Evolutionary conservation across 2,329 filamentous ascomycete genomes (phyloP).

Genomic region (Clarireedia hainanense): DNA sequence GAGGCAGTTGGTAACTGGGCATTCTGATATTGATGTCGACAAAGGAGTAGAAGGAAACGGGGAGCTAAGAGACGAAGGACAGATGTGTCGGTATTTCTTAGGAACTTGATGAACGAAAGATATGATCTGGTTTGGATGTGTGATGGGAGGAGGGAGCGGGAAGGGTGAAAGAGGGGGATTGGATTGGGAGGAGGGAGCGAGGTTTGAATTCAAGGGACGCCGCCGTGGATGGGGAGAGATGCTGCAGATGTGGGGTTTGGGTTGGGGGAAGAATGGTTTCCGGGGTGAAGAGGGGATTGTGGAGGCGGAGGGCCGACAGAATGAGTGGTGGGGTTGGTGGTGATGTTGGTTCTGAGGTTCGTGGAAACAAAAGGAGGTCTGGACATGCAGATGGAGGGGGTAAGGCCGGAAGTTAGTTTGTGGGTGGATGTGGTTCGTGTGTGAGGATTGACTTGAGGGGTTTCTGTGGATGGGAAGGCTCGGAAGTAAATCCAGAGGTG

Average conservation of each 20-base stretch:
- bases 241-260: not conserved
- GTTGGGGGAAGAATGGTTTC: not conserved
- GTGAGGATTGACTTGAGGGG: too few species aligned
- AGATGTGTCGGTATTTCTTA: not conserved
- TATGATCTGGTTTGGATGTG: not conserved
- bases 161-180: not conserved
- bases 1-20: not conserved
- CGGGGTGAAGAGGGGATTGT: not conserved
- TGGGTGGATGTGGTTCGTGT: too few species aligned
- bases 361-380: too few species aligned
- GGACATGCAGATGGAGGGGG: too few species aligned
- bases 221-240: not conserved
- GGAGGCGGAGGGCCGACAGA: not conserved
- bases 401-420: too few species aligned
- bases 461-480: too few species aligned
- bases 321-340: not conserved
- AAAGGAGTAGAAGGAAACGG: not conserved
- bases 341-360: not conserved
- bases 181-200: not conserved
- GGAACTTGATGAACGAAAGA: not conserved
- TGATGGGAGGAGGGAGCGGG: not conserved
- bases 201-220: not conserved
- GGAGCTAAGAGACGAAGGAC: not conserved
- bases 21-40: not conserved
- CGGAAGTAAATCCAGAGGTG: too few species aligned